Evolutionary conservation across 208 protist species (phyloP).

Genomic region (Tritrichomonas musculus): DNA sequence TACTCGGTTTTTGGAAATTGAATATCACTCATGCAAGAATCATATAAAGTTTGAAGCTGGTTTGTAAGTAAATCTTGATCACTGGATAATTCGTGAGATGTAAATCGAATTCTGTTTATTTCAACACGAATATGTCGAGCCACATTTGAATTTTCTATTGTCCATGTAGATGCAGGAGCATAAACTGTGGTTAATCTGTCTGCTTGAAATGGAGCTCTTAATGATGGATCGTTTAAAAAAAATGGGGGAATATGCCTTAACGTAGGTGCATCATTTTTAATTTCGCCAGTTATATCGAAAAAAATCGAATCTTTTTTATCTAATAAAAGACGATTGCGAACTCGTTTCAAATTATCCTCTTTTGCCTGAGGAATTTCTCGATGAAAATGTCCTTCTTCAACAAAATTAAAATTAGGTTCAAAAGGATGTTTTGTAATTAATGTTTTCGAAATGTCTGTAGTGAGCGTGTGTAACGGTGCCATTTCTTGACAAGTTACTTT

Average conservation of each 20-base stretch:
- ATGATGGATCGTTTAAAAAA: background rate
- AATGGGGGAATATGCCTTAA: background rate
- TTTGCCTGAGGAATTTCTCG: background rate
- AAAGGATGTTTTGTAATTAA: too few relatives aligned
- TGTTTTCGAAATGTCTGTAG: too few relatives aligned
- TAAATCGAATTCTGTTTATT: background rate
- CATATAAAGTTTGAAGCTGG: background rate
- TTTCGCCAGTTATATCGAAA: background rate
- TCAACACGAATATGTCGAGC: background rate
- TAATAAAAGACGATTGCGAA: background rate
- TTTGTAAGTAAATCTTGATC: background rate
- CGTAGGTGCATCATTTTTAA: background rate
- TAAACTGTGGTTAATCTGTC: background rate
- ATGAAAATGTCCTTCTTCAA: background rate
- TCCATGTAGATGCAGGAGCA: background rate
- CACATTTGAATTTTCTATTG: background rate
- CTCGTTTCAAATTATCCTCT: background rate
- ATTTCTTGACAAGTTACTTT: too few relatives aligned
- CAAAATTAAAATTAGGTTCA: background rate
- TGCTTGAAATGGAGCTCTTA: background rate
- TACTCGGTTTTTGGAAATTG: background rate
- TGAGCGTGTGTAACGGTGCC: too few relatives aligned
- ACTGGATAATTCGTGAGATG: background rate
- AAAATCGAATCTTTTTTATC: background rate
- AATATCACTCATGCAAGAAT: background rate